A percentile compares a stretch with the other conserved stretches of the same genome.
Evolutionary conservation across 1,139 yeast species (phyloP).

Genomic region (Saccharomycopsis phalli): DNA sequence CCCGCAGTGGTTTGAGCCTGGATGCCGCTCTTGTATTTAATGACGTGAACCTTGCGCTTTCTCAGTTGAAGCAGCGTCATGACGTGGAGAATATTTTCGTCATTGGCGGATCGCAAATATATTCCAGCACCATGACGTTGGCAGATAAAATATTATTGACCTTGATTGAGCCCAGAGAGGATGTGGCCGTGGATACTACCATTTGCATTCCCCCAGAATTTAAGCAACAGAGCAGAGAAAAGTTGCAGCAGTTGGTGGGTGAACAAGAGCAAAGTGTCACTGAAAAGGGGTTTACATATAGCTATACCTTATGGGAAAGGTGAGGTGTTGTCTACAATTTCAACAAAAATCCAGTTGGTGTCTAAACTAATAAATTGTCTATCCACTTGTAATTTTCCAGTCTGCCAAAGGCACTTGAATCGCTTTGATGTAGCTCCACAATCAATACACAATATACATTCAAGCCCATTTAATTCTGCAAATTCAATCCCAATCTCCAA

Average conservation of each 20-base stretch:
- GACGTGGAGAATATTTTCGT: slow-evolving; percentile 54
- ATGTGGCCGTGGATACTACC: slow-evolving; percentile 60
- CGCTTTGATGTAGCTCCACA: too few species aligned
- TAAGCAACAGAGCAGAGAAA: slow-evolving; percentile 26
- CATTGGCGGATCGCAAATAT: slow-evolving; percentile 92
- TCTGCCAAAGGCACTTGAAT: too few species aligned
- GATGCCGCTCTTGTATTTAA: slow-evolving; percentile 34
- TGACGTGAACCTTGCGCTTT: slow-evolving; percentile 40
- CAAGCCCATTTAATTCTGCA: too few species aligned
- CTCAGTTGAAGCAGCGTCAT: slow-evolving; percentile 24
- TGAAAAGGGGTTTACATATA: slow-evolving; percentile 43
- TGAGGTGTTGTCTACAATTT: slow-evolving; percentile 14
- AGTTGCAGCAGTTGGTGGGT: slow-evolving; percentile 36
- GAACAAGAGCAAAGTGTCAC: slow-evolving; percentile 31
- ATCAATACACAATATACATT: too few species aligned
- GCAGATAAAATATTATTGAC: slow-evolving; percentile 66
- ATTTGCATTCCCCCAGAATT: slow-evolving; percentile 26
- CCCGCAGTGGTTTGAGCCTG: slow-evolving; percentile 31
- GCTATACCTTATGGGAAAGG: slow-evolving; percentile 43
- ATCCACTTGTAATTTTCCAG: background rate
- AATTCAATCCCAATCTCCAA: too few species aligned
- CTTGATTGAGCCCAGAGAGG: slow-evolving; percentile 36
- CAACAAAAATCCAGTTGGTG: too few species aligned
- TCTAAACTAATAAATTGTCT: slow-evolving; percentile 2
- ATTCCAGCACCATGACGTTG: slow-evolving; percentile 43